These are phyloP conservation scores for Coriaria nepalensis DNA, from an alignment of 306 rosid genomes.

Conservation along the genomic window DNA sequence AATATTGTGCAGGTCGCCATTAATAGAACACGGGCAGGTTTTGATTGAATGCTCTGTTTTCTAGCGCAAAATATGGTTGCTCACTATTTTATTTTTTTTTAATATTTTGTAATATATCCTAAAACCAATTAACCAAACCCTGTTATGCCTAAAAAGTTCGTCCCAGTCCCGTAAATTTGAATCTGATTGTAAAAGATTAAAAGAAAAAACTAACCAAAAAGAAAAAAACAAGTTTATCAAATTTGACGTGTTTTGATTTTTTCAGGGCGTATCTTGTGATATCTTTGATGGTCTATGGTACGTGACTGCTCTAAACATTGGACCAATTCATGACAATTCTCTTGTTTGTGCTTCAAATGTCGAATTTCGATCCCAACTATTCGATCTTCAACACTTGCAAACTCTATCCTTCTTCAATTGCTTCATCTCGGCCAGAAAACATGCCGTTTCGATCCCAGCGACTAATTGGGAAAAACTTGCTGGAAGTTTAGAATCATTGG, in stretches of 20 bases:
- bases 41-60: no score
- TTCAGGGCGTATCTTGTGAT: constrained; percentile 93
- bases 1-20: no score
- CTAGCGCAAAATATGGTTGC: no score
- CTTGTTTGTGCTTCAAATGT: constrained; percentile 38
- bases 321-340: constrained; percentile 77
- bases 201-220: not conserved
- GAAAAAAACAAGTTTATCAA: no score
- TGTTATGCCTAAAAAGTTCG: no score
- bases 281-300: constrained; percentile 69
- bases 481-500: constrained; percentile 52
- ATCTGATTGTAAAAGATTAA: not conserved
- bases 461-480: constrained; percentile 54
- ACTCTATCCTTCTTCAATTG: constrained; percentile 60
- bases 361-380: constrained; percentile 43
- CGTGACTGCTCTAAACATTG: constrained; percentile 57
- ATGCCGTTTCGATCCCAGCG: constrained; percentile 37
- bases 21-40: no score
- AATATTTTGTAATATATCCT: no score
- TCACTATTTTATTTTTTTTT: no score
- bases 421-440: constrained; percentile 33
- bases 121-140: no score
- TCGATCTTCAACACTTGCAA: constrained; percentile 54
- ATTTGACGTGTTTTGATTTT: constrained; percentile 12
- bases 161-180: no score